These are phyloP conservation scores for Bryopsis sp. DNA, from an alignment of 139 green algal species.

Conservation along the genomic window DNA sequence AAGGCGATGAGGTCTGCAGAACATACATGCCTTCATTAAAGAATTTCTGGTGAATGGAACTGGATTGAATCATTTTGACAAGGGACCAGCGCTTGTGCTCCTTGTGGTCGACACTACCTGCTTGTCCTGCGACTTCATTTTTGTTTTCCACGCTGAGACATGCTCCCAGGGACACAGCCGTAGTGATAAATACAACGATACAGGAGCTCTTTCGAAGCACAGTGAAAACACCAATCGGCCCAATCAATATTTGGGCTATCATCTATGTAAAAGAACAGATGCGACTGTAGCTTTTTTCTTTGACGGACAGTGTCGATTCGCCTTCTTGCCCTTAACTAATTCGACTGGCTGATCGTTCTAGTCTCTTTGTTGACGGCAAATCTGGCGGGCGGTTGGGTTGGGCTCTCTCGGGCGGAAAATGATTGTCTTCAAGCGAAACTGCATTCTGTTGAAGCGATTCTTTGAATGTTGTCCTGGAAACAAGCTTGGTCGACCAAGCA, in stretches of 20 bases:
- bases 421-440: too few relatives aligned
- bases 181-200: not conserved
- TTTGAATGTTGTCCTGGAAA: too few relatives aligned
- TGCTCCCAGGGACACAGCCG: not conserved
- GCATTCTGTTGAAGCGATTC: too few relatives aligned
- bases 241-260: constrained; percentile 3
- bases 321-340: too few relatives aligned
- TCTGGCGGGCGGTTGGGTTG: too few relatives aligned
- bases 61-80: not conserved
- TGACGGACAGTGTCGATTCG: too few relatives aligned
- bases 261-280: too few relatives aligned
- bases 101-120: not conserved
- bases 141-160: not conserved
- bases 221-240: not conserved
- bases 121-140: not conserved
- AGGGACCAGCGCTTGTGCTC: not conserved
- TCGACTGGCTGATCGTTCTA: too few relatives aligned
- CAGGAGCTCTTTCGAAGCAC: not conserved
- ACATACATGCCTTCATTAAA: not conserved
- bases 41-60: not conserved
- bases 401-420: too few relatives aligned
- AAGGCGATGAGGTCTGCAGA: not conserved
- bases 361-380: too few relatives aligned
- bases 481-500: too few relatives aligned
- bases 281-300: too few relatives aligned